Conservation (phyloP, 371 early-diverging fungal genomes). For the Mortierella sp. region DNA sequence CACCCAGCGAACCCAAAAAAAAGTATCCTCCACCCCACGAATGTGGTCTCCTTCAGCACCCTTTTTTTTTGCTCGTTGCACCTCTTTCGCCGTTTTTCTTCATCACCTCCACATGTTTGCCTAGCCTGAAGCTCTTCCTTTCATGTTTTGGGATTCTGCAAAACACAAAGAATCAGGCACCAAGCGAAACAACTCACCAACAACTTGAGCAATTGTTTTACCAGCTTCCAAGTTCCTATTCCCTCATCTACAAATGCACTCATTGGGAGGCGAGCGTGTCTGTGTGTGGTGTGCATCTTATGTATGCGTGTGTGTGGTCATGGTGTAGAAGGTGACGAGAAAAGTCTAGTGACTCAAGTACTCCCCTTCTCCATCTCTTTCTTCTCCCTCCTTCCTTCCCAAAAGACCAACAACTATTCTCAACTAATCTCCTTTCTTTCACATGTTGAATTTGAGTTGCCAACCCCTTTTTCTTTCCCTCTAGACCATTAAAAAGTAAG, state of each 20-base stretch:
- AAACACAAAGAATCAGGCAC: not conserved
- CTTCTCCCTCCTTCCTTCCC: not conserved
- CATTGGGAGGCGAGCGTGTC: too few relatives aligned
- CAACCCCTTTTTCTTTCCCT: not conserved
- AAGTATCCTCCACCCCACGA: not conserved
- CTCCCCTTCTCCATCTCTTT: not conserved
- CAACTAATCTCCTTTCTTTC: not conserved
- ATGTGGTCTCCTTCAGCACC: not conserved
- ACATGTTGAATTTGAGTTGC: not conserved
- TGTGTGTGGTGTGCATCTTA: too few relatives aligned
- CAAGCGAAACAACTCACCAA: not conserved
- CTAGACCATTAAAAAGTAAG: not conserved
- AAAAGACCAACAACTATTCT: too few relatives aligned
- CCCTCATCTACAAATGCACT: too few relatives aligned
- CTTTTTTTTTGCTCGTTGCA: not conserved
- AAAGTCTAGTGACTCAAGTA: not conserved
- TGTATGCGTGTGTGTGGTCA: too few relatives aligned
- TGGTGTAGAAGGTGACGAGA: not conserved
- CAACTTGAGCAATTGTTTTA: too few relatives aligned
- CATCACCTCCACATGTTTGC: not conserved
- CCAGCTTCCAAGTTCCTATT: too few relatives aligned
- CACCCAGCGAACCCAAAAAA: not conserved
- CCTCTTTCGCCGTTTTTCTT: not conserved
- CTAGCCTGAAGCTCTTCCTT: not conserved
- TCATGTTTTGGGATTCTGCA: too few relatives aligned